Conservation (phyloP, 768 basidiomycete genomes). For the Dictyophora rubrovolvata region DNA sequence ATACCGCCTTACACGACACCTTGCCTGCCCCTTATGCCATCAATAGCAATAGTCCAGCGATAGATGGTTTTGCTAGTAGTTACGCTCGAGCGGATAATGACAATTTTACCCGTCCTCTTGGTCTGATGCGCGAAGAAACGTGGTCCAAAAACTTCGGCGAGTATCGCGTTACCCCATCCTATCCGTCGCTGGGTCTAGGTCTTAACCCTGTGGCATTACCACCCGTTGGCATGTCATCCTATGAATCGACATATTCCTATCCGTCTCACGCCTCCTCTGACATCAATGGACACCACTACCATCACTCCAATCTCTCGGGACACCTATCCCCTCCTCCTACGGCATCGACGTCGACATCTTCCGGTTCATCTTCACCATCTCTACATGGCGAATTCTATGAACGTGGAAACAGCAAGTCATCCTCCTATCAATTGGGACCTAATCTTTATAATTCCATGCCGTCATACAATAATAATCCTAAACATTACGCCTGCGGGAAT, state of each 20-base stretch:
- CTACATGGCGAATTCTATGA: neutral
- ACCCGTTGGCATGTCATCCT: neutral
- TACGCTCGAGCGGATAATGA: neutral
- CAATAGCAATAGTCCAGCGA: neutral
- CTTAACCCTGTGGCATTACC: neutral
- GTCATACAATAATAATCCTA: neutral
- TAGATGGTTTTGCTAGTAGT: neutral
- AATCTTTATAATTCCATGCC: neutral
- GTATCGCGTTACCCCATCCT: neutral
- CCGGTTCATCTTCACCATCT: conserved; percentile 6
- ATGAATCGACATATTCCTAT: neutral
- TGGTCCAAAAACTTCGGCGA: neutral
- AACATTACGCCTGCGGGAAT: neutral
- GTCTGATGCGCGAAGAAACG: neutral
- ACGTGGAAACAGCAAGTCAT: neutral
- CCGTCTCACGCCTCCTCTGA: neutral
- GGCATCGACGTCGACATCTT: conserved; percentile 2
- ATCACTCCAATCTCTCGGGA: neutral
- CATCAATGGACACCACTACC: neutral
- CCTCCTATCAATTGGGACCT: neutral
- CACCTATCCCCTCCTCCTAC: neutral
- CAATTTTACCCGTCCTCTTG: neutral
- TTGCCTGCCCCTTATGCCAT: neutral
- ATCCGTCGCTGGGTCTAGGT: neutral
- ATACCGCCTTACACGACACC: neutral